Conservation (phyloP, 2,329 filamentous ascomycete species). For the Clonostachys byssicola region DNA sequence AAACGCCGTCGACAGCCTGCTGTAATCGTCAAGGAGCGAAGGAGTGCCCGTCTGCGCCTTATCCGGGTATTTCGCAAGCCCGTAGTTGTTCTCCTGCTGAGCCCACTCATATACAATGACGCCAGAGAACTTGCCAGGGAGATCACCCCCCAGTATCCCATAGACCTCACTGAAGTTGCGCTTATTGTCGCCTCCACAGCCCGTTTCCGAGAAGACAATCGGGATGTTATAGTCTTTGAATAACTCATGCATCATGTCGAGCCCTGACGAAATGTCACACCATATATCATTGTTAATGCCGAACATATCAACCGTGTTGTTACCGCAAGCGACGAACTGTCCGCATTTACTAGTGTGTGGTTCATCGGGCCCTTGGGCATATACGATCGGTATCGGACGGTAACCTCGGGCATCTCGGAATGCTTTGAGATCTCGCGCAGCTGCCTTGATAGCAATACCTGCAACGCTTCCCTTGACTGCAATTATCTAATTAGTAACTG, state of each 20-base stretch:
- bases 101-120: slow-evolving; percentile 1
- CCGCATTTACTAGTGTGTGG: background rate
- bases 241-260: background rate
- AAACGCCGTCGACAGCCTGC: background rate
- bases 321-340: background rate
- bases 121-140: slow-evolving; percentile 1
- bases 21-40: background rate
- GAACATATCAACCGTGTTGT: background rate
- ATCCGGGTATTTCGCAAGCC: background rate
- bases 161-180: background rate
- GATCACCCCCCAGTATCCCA: background rate
- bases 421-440: background rate
- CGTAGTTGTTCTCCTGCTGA: background rate
- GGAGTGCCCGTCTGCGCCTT: background rate
- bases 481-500: no score
- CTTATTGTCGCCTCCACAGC: background rate
- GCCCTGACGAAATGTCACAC: background rate
- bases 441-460: background rate
- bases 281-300: background rate
- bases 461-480: no score
- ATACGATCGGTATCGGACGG: background rate
- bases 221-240: background rate
- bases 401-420: background rate
- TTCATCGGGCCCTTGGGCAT: no score
- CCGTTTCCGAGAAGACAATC: slow-evolving; percentile 1